Evolutionary conservation across 331 rosid species (phyloP).

Genomic region (Saraca asoca): DNA sequence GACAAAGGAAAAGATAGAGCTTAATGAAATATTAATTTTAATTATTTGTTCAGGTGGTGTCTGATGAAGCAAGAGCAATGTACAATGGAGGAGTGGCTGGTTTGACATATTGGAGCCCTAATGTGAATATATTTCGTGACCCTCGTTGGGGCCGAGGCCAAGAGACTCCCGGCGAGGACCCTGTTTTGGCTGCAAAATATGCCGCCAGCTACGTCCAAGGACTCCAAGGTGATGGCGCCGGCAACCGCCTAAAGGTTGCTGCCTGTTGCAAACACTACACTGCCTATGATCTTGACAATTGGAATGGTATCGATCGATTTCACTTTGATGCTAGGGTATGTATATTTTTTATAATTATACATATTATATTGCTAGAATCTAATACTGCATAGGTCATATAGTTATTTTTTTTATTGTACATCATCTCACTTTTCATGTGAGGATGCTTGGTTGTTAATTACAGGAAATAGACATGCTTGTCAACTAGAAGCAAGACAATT

Average conservation of each 20-base stretch:
- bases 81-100: constrained; percentile 88
- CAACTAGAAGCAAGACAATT: no score
- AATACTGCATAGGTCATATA: no score
- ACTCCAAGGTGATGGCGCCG: constrained; percentile 67
- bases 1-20: no score
- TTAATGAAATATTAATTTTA: no score
- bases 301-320: constrained; percentile 77
- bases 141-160: constrained; percentile 98
- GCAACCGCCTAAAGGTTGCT: constrained; percentile 82
- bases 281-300: constrained; percentile 92
- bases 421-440: no score
- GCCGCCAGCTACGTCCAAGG: constrained; percentile 80
- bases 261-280: constrained; percentile 96
- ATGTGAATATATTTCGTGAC: constrained; percentile 88
- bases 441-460: no score
- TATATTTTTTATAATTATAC: no score
- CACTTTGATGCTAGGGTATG: constrained; percentile 93
- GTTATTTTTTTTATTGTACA: no score
- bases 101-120: constrained; percentile 91
- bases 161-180: constrained; percentile 97
- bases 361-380: no score
- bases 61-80: constrained; percentile 97
- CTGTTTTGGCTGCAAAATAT: constrained; percentile 62
- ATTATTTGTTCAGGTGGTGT: constrained; percentile 58
- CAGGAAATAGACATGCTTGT: no score